These are phyloP conservation scores for Oleoguttula mirabilis DNA, from an alignment of 495 filamentous ascomycete species.

Conservation along the genomic window DNA sequence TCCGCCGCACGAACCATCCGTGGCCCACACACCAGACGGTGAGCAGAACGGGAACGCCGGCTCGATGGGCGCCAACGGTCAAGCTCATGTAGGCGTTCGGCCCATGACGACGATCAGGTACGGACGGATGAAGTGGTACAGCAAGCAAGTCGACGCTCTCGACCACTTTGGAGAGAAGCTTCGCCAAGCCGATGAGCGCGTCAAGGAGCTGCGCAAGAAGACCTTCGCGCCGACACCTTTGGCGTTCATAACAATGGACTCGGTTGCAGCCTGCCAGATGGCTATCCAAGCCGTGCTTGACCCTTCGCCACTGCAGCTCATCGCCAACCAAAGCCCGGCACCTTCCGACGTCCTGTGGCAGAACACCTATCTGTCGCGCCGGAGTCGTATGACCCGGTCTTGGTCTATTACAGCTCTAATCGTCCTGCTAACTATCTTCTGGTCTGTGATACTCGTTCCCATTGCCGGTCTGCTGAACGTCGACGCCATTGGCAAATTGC, in stretches of 20 bases:
- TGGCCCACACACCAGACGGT: constrained; percentile 29
- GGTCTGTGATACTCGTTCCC: constrained; percentile 73
- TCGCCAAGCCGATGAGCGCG: constrained; percentile 67
- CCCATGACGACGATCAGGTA: constrained; percentile 69
- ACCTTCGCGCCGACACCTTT: constrained; percentile 66
- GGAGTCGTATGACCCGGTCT: constrained; percentile 56
- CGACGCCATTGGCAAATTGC: constrained; percentile 60
- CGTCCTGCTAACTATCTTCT: constrained; percentile 70
- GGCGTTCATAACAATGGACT: constrained; percentile 96
- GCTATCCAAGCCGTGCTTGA: constrained; percentile 86
- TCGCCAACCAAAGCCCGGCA: constrained; percentile 73
- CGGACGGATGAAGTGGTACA: constrained; percentile 61
- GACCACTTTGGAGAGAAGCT: constrained; percentile 85
- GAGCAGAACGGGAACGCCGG: constrained; percentile 34
- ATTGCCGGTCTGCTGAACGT: constrained; percentile 67
- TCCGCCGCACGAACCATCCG: constrained; percentile 31
- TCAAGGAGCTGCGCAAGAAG: constrained; percentile 56
- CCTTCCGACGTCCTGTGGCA: constrained; percentile 84
- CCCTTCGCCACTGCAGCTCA: constrained; percentile 70
- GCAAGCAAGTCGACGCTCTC: constrained; percentile 71
- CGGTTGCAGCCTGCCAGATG: constrained; percentile 86
- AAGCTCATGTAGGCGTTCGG: constrained; percentile 37
- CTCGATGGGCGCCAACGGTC: constrained; percentile 40
- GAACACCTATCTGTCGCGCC: constrained; percentile 78
- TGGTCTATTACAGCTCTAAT: constrained; percentile 79